Base-by-base conservation (phyloP, 495 filamentous ascomycete genomes). In the Pyrenopolyporus hunteri region DNA sequence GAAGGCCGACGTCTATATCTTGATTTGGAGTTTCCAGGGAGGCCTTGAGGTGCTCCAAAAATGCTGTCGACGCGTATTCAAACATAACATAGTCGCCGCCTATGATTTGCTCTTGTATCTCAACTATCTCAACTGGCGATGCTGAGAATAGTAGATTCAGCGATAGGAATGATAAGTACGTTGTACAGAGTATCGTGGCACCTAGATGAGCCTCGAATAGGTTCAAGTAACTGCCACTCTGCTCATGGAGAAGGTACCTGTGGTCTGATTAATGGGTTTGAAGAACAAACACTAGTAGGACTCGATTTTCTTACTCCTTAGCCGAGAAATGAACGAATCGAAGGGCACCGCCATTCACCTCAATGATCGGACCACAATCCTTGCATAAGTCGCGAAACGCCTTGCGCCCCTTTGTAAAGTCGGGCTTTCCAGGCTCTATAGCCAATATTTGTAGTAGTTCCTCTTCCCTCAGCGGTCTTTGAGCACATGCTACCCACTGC, bases 321-420 rank as follows among this genome's bases (percentile, higher is more conserved):
- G 52, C 59, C 1, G 59, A 63, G 13, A 63, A 63, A 40, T 63
- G 51, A n/a, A 63, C 52, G 40, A 63, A 63, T 46, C 26, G 51
- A 37, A 57, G 11, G 10, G 10, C 33, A 0, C 39, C 39, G 11
- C 49, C 25, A 5, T 40, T 32, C 7, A 63, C 37, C 26, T 63
- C 59, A 16, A 63, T 52, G 17, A 63, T 51, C 11, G 52, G 59
- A 17, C 59, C 59, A 5, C 59, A 63, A n/a, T 9, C 52, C 10
- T 23, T 57, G 26, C 22, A 20, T 22, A 57, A 46, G 14, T 63
- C 52, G 1, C 32, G 59, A 2, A 57, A 52, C n/a, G 32, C 46
- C n/a, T 46, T 63, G n/a, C 52, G 51, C 23, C 44, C 51, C 25
- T 56, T 63, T 5, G 59, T 63, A 17, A 56, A 56, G 44, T 63